Evolutionary conservation across 2,329 filamentous ascomycete genomes (phyloP).

Genomic region (Colletotrichum limetticola): DNA sequence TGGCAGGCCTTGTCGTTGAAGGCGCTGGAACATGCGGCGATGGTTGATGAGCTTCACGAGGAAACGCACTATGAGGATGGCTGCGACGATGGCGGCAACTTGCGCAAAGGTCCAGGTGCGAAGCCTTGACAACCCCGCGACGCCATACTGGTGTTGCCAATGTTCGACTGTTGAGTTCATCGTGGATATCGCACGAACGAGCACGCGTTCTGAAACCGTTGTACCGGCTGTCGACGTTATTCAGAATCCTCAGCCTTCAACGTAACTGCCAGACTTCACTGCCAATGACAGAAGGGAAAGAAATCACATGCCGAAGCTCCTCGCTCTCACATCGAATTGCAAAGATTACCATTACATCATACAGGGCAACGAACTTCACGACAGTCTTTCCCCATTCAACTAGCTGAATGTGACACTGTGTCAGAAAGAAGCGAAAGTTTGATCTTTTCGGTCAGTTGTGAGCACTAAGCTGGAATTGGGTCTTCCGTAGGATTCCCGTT

Average conservation of each 20-base stretch:
- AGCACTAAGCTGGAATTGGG: background rate
- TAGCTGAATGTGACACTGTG: background rate
- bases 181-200: background rate
- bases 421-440: background rate
- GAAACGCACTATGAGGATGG: background rate
- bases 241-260: background rate
- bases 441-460: background rate
- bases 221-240: background rate
- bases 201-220: background rate
- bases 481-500: background rate
- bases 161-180: background rate
- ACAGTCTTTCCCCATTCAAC: background rate
- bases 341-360: background rate
- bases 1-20: background rate
- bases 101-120: background rate
- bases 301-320: background rate
- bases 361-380: background rate
- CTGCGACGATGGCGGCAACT: background rate
- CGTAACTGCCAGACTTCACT: background rate
- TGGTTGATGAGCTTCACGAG: background rate
- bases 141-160: background rate
- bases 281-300: background rate
- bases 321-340: background rate
- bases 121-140: background rate
- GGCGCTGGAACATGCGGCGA: constrained; percentile 3